Evolutionary conservation across 371 early-diverging fungal species (phyloP), one percentile per base, ranked within the genome.

Genomic region (Nematocida major): DNA sequence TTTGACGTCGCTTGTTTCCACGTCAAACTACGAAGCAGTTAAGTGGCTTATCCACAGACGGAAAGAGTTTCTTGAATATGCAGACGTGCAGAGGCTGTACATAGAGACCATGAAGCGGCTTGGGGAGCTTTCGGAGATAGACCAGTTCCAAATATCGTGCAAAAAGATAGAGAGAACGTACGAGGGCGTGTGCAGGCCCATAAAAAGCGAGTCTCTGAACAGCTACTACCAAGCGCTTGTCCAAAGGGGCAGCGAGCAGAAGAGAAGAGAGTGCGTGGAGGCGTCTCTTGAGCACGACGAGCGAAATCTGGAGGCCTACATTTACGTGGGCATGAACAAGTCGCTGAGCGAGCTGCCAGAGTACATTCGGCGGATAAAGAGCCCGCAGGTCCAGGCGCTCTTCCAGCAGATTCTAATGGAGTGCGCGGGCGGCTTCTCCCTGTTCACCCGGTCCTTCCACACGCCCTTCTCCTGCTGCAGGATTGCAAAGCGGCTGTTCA

Each of bases 151-250:
- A 22, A 42, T 50, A 7, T 15, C 54, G 20, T 43, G 32, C 4
- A 48, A 38, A 47, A 43, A 22, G 15, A 45, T 70, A 34, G 32
- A 13, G 13, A 4, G 15, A 22, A 40, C 20, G 13, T 13, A 43
- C 9, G 3, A n/a, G 11, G 38, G 18, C 32, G n/a, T n/a, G 5
- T 13, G 7, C 22, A 40, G 24, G 24, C 70, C 70, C 0, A 62
- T 70, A 13, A 18, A 9, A 11, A 30, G 15, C 5, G 47, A 3
- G 18, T 73, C 76, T 3, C 13, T 54, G 24, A 20, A 3, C 5
- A 38, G 13, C 24, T 73, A 63, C 65, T 73, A 63, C 65, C 76
- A 73, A 36, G 61, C 26, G n/a, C 66, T 73, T 15, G 40, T 63
- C 4, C 59, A 53, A 3, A 62, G 34, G 28, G 61, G 62, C 30